Evolutionary conservation across 352 stramenopile species (phyloP).

Genomic region (Phytophthora colocasiae): DNA sequence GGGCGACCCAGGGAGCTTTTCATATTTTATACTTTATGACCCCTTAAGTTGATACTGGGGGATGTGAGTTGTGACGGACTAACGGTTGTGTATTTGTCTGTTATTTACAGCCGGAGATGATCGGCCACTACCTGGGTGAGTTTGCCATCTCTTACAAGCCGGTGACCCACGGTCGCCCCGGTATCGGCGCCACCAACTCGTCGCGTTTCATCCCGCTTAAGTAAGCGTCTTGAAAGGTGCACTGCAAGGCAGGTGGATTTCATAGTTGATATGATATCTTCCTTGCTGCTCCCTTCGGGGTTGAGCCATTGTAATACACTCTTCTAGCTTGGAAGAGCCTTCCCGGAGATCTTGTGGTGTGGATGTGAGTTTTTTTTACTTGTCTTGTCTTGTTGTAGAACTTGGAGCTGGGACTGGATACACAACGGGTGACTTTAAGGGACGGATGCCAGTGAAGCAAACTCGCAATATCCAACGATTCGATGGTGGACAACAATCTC

Average conservation of each 20-base stretch:
- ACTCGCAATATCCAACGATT: constrained; percentile 58
- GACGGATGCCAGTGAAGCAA: constrained; percentile 60
- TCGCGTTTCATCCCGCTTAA: constrained; percentile 99
- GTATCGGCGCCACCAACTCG: constrained; percentile 98
- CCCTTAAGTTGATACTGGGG: background rate
- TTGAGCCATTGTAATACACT: constrained; percentile 90
- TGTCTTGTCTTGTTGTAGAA: constrained; percentile 24
- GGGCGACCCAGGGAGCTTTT: constrained; percentile 85
- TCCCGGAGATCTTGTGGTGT: constrained; percentile 15
- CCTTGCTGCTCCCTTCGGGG: constrained; percentile 47
- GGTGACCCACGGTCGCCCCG: constrained; percentile 98
- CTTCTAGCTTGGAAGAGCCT: constrained; percentile 44
- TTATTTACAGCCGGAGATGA: constrained; percentile 95
- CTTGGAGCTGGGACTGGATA: constrained; percentile 22
- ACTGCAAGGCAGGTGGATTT: constrained; percentile 20
- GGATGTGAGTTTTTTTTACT: constrained; percentile 28
- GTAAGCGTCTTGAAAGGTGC: constrained; percentile 64
- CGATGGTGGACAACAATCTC: constrained; percentile 68
- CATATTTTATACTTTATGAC: constrained; percentile 19
- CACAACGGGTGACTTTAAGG: constrained; percentile 4
- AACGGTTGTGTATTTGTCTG: constrained; percentile 12
- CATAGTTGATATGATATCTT: constrained; percentile 29
- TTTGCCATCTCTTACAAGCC: constrained; percentile 99
- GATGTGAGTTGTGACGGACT: constrained; percentile 25
- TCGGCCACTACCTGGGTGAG: constrained; percentile 99